Percentiles rank a stretch among this genome's conserved stretches.
Evolutionary conservation across 73 alveolate species (phyloP).

Genomic region (Paramecium bursaria): DNA sequence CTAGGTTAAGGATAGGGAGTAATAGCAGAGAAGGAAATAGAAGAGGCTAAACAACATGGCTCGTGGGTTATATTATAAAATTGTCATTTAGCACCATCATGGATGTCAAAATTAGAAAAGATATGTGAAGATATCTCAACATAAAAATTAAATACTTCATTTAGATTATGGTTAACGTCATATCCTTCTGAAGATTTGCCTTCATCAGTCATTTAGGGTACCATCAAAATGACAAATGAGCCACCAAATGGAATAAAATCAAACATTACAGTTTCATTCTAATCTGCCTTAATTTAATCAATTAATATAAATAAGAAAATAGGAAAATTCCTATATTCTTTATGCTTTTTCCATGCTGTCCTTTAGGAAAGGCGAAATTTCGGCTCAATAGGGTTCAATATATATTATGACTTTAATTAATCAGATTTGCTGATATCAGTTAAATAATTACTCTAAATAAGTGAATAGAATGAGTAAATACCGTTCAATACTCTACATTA

Average conservation of each 20-base stretch:
- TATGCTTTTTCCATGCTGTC: slow-evolving; percentile 96
- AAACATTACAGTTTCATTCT: slow-evolving; percentile 92
- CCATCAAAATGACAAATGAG: slow-evolving; percentile 99
- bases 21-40: slow-evolving; percentile 96
- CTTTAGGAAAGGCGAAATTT: slow-evolving; percentile 99
- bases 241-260: slow-evolving; percentile 99
- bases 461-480: slow-evolving; percentile 96
- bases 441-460: slow-evolving; percentile 91
- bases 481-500: slow-evolving; percentile 98
- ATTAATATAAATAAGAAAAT: slow-evolving; percentile 94
- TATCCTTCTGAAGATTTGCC: slow-evolving; percentile 99
- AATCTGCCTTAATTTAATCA: slow-evolving; percentile 92
- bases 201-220: slow-evolving; percentile 96
- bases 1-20: slow-evolving; percentile 98
- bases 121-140: slow-evolving; percentile 88
- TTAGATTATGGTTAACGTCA: slow-evolving; percentile 99
- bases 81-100: slow-evolving; percentile 76
- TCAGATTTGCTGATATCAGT: slow-evolving; percentile 92
- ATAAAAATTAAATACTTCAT: slow-evolving; percentile 79
- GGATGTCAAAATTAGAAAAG: slow-evolving; percentile 91
- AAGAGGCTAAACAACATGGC: slow-evolving; percentile 83
- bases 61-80: slow-evolving; percentile 77
- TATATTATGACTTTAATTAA: slow-evolving; percentile 98
- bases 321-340: slow-evolving; percentile 96
- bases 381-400: slow-evolving; percentile 99